Evolutionary conservation across 257 asterid species (phyloP), one percentile per base, ranked within the genome.

Genomic region (Petunia axillaris): DNA sequence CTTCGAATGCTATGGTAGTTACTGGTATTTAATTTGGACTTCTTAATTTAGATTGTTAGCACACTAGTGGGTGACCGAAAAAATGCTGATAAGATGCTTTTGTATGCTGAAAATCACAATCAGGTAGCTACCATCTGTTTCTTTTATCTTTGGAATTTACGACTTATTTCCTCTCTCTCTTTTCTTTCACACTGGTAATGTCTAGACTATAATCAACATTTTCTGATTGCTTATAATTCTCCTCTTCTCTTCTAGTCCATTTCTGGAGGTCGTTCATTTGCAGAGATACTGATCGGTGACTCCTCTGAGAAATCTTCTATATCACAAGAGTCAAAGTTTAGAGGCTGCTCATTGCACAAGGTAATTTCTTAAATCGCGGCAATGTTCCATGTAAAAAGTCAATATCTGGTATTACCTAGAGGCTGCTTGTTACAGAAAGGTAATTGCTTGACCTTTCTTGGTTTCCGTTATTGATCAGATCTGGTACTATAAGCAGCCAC

Each of bases 101-200:
- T 90, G 80, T 95, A 90, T 89, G 94, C 97, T 62, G 99, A 95
- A 89, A 95, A 95, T 85, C 99, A 95, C 89, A 93, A 91, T 82
- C 98, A 95, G 98, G 99, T 95, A 62, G 48, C 53, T 80, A 62
- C 65, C 50, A 59, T 84, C 60, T 63, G 70, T 81, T 65, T 25
- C 38, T 67, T 48, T 25, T 58, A 46, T 77, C 80, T 25, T 48
- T 38, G 52, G 25, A 6, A 15, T 50, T 25, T 83, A 46, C 62
- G 57, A 63, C 60, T 50, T 57, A 59, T 65, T 35, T 1, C 52
- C 62, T 50, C 38, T 43, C 59, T 44, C 64, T 4, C 66, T 52
- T 48, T 6, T 54, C 67, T 35, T 36, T 41, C 67, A 63, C 35
- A 35, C 35, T 48, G 59, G 46, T 9, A 35, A 48, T 57, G 41